Base-by-base conservation (phyloP, 371 early-diverging fungal genomes). In the Parasitella parasitica region DNA sequence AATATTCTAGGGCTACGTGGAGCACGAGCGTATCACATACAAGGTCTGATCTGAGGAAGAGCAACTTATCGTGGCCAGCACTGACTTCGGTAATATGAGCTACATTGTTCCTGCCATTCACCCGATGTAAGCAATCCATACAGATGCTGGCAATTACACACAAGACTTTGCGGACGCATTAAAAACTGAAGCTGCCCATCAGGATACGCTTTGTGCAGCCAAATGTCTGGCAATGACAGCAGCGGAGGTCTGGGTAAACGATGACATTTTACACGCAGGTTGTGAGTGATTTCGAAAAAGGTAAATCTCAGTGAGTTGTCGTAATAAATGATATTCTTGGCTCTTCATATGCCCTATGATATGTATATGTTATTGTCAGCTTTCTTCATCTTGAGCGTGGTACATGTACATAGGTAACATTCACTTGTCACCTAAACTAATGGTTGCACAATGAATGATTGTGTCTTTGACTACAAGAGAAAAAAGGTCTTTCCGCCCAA, bases 81-180 rank as follows among this genome's bases (percentile, higher is more conserved):
- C 89, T 6, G 94, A 94, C 64, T 87, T 91, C 81, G 94, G 92
- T 35, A 91, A 91, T 54, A 61, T 86, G 12, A 80, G 78, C 9
- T 67, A 79, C 28, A 76, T 67, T 4, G 50, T 82, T 12, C 72
- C 62, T 28, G 53, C 48, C 32, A 57, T 66, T 32, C 65, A 69
- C 26, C 59, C 72, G 28, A 43, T 30, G 46, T 59, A 35, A 39
- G 49, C 54, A 41, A 62, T 73, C 36, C 59, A 52, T 13, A 63
- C 68, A 13, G 20, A 13, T 28, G 63, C 70, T 9, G 34, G 43
- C 35, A 70, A 70, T 24, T 66, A 70, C 36, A 70, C 70, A 22
- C 50, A 61, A 16, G 86, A 82, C 54, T 93, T 93, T 61, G 61
- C 87, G 1, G 69, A 75, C 35, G 83, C 72, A 6, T 86, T 91